These are phyloP conservation scores for Syzygium syzygioides DNA, from an alignment of 441 rosid species.

Conservation along the genomic window DNA sequence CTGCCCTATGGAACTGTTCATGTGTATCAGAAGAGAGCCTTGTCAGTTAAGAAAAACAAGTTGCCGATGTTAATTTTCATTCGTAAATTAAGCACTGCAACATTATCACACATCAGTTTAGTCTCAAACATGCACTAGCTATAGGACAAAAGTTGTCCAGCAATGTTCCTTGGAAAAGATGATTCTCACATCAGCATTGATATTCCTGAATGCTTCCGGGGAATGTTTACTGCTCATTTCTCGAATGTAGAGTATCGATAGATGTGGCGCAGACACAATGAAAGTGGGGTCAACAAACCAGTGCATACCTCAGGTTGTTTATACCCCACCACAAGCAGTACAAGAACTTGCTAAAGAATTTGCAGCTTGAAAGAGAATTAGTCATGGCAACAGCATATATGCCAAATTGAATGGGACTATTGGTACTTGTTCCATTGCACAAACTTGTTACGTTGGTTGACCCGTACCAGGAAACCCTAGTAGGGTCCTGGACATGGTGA, in stretches of 20 bases:
- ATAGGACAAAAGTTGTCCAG: neutral
- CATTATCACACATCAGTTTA: neutral
- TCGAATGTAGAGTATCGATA: neutral
- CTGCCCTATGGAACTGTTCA: constrained; percentile 71
- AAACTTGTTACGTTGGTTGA: constrained; percentile 52
- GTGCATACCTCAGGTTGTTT: constrained; percentile 64
- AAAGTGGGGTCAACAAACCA: neutral
- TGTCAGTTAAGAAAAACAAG: neutral
- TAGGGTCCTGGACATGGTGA: constrained; percentile 22
- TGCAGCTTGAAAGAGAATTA: constrained; percentile 38
- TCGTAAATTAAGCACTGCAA: neutral
- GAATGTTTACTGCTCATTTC: neutral
- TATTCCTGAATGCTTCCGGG: neutral
- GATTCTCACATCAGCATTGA: neutral
- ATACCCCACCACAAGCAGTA: constrained; percentile 97
- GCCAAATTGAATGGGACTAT: constrained; percentile 48
- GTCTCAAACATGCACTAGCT: neutral
- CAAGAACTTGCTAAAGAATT: constrained; percentile 71
- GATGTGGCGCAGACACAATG: neutral
- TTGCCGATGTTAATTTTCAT: neutral
- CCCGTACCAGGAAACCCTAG: constrained; percentile 46
- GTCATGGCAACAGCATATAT: constrained; percentile 73
- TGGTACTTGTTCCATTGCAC: constrained; percentile 42
- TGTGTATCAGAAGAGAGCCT: neutral
- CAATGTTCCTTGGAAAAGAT: neutral